These are phyloP conservation scores for Trichoderma sp. DNA, from an alignment of 2,329 filamentous ascomycete genomes.

Conservation along the genomic window DNA sequence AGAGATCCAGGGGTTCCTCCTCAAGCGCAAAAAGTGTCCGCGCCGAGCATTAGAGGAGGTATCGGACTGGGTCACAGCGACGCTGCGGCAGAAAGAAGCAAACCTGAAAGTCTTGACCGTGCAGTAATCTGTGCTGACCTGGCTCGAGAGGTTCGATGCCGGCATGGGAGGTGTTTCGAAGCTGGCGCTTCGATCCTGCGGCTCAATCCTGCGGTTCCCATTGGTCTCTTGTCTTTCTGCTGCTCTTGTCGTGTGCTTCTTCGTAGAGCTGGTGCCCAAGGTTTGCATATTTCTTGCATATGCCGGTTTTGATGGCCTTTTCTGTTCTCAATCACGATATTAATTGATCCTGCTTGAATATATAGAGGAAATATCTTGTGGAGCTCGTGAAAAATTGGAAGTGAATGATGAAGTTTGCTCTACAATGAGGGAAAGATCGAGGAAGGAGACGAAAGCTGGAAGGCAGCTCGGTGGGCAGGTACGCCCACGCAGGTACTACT, in stretches of 20 bases:
- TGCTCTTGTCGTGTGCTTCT: not conserved
- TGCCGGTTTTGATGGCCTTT: not conserved
- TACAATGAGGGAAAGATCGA: not conserved
- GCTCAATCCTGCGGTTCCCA: not conserved
- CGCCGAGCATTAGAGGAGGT: slow-evolving; percentile 57
- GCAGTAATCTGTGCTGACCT: slow-evolving; percentile 40
- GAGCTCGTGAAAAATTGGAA: not conserved
- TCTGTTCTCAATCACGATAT: not conserved
- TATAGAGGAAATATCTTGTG: too few relatives aligned
- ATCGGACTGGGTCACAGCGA: slow-evolving; percentile 55
- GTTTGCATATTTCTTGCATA: not conserved
- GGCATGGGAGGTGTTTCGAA: too few relatives aligned
- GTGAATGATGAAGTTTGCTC: not conserved
- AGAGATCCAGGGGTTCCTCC: slow-evolving; percentile 65
- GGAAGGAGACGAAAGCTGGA: not conserved
- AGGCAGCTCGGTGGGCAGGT: not conserved
- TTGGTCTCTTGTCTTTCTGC: not conserved
- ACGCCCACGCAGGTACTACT: not conserved
- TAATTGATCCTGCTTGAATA: not conserved
- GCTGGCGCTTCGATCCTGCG: too few relatives aligned
- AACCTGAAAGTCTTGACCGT: slow-evolving; percentile 53
- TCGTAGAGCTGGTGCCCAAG: not conserved
- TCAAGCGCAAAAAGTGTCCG: slow-evolving; percentile 64
- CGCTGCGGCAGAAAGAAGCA: slow-evolving; percentile 53
- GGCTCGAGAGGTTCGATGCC: not conserved